Evolutionary conservation across 2,329 filamentous ascomycete species (phyloP).

Genomic region (Pestalotiopsis sp.): DNA sequence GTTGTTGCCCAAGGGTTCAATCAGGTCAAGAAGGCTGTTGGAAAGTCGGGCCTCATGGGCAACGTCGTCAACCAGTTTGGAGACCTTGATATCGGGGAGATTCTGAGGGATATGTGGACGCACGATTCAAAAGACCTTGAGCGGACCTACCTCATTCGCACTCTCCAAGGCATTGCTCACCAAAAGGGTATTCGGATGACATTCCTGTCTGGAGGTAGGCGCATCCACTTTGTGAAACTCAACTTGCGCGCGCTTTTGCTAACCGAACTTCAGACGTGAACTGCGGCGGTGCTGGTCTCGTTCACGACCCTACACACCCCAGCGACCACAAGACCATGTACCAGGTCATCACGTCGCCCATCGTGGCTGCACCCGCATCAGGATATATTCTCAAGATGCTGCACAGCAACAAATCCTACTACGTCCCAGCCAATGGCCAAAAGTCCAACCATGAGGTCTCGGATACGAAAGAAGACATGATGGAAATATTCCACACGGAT

Average conservation of each 20-base stretch:
- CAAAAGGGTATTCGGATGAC: constrained; percentile 97
- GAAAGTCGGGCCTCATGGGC: constrained; percentile 94
- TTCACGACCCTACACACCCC: constrained; percentile 91
- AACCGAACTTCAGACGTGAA: constrained; percentile 67
- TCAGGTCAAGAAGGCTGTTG: constrained; percentile 93
- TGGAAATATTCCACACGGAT: constrained; percentile 98
- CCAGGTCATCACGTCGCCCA: constrained; percentile 89
- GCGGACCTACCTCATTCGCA: constrained; percentile 93
- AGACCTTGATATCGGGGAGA: constrained; percentile 91
- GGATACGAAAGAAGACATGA: constrained; percentile 99
- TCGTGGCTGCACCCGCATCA: constrained; percentile 86
- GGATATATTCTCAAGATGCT: constrained; percentile 90
- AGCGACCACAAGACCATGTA: constrained; percentile 99
- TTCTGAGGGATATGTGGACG: constrained; percentile 96
- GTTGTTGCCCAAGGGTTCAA: constrained; percentile 92
- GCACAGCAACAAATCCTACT: constrained; percentile 92
- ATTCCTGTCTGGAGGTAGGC: constrained; percentile 83
- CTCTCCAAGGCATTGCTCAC: constrained; percentile 90
- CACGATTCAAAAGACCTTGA: constrained; percentile 98
- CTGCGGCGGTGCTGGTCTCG: constrained; percentile 85
- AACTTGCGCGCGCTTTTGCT: constrained; percentile 17
- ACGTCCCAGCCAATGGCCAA: constrained; percentile 86
- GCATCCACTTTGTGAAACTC: neutral
- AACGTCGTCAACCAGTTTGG: constrained; percentile 95
- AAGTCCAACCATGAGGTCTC: constrained; percentile 70